phyloP scores from a whole-genome alignment of 1,139 yeast species.

The Pneumocystis murina region DNA sequence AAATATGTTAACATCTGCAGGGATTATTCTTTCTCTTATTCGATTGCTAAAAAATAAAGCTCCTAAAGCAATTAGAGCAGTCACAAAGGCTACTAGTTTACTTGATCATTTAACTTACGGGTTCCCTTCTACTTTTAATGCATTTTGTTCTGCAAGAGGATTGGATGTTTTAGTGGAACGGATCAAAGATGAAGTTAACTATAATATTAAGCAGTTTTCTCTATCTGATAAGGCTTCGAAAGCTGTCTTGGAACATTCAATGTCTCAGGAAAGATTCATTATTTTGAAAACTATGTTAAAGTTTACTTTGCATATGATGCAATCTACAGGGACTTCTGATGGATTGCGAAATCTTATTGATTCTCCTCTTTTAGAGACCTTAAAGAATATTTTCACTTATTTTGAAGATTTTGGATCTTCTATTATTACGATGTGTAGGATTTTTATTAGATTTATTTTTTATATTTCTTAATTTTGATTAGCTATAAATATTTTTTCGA shows the following conservation, averaged over 20 bases:
- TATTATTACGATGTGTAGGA: constrained; percentile 31
- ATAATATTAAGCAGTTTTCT: constrained; percentile 35
- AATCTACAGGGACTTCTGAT: constrained; percentile 60
- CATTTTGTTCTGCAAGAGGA: constrained; percentile 55
- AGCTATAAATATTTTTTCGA: constrained; percentile 51
- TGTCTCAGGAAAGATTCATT: constrained; percentile 51
- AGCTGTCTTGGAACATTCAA: constrained; percentile 36
- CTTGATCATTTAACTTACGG: constrained; percentile 41
- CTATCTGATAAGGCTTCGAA: constrained; percentile 21
- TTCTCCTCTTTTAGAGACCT: constrained; percentile 51
- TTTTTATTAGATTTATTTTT: background rate
- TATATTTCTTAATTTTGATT: constrained; percentile 17
- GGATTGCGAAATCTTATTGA: constrained; percentile 73
- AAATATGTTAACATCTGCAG: constrained; percentile 35
- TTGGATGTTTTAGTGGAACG: constrained; percentile 46
- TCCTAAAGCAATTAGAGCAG: constrained; percentile 11
- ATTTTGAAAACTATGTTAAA: constrained; percentile 34
- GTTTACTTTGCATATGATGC: constrained; percentile 49
- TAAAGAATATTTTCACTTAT: constrained; percentile 46
- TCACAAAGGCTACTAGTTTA: constrained; percentile 45
- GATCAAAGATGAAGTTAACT: constrained; percentile 42
- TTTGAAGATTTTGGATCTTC: constrained; percentile 54
- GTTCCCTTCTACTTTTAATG: constrained; percentile 35
- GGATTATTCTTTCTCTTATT: constrained; percentile 51
- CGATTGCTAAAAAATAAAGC: constrained; percentile 44